Evolutionary conservation across 1,284 basidiomycete species (phyloP), one percentile per base, ranked within the genome.

Genomic region (Leccinum griseonigrum): DNA sequence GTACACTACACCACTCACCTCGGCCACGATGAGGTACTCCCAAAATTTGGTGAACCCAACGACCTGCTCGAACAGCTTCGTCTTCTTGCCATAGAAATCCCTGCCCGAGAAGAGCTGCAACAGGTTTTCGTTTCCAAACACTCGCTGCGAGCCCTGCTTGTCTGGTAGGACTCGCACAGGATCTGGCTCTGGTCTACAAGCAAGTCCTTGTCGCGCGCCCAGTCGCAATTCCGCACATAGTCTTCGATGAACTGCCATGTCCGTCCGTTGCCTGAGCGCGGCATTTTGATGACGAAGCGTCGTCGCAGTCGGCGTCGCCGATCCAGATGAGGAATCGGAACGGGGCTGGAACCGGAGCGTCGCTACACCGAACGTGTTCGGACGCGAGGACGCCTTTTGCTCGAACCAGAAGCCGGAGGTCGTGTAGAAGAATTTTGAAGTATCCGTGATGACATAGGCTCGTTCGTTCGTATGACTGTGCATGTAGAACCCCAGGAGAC

Each of bases 21-120:
- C 88, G 14, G 97, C 97, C 26, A 98, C 95, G 48, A 98, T 87
- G 70, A 98, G 81, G 74, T 91, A 99, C 78, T 98, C 93, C 3
- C 94, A 94, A 76, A 99, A 99, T 73, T 95, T 97, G 0, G 97
- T 91, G 78, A 96, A 98, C 3, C 97, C 97, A 65, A 96, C 92
- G 59, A 98, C 87, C 51, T 88, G 81, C 56, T 93, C 85, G 71
- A 99, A 98, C 31, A 98, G 74, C 69, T 84, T 89, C 64, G 81
- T 85, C 79, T 87, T 91, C 65, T 83, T 84, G 54, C 68, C 69
- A 75, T 88, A 98, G 77, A 88, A 97, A 60, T 90, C 82, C 13
- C 81, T 76, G 1, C 97, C 97, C 7, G 86, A 84, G 36, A 97
- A 83, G 56, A 98, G 79, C 74, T 96, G 84, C 56, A 98, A 71